Base-by-base conservation (phyloP, 768 basidiomycete species). In the Multifurca ochricompacta region DNA sequence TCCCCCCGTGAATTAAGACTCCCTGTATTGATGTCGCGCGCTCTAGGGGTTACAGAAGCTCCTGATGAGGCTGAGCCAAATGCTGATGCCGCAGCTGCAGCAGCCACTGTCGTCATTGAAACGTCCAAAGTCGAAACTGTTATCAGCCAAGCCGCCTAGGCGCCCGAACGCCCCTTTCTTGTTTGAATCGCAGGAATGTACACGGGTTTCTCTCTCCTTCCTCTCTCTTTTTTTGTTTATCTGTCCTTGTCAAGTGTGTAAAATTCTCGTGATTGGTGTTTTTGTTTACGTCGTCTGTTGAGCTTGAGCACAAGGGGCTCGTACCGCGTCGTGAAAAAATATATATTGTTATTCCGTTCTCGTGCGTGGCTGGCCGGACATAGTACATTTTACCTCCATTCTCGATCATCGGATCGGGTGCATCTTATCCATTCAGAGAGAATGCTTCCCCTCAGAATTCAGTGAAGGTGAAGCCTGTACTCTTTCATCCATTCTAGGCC, bases 401-500 rank as follows among this genome's bases (percentile, higher is more conserved):
- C 25, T 9, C 18, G n/a, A n/a, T n/a, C n/a, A n/a, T n/a, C n/a
- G n/a, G n/a, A 31, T 31, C 39, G n/a, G 28, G 39, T 40, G 21
- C 21, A 48, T 25, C 2, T 56, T 23, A 59, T 32, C 67, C 66
- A 2, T 61, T 67, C 40, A 79, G 70, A 1, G 83, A 85, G 64
- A 78, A 85, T 53, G 67, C 61, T 65, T 71, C 8, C 81, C 78
- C 25, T 68, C 64, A 16, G 67, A 69, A 39, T 76, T 69, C 19
- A 87, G 64, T 2, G 70, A 71, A 10, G 65, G 6, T 68, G 65
- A 62, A 87, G 86, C 10, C 35, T 31, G 0, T 68, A 66, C 16
- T 74, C 75, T 49, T 75, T 79, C 80, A 88, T 85, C 86, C 85
- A 89, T 11, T 66, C 59, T 47, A 89, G 66, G 14, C 79, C 83